A percentile compares a stretch with the other conserved stretches of the same genome.
These are phyloP conservation scores for Aschersonia sp. DNA, from an alignment of 2,329 filamentous ascomycete species.

Conservation along the genomic window DNA sequence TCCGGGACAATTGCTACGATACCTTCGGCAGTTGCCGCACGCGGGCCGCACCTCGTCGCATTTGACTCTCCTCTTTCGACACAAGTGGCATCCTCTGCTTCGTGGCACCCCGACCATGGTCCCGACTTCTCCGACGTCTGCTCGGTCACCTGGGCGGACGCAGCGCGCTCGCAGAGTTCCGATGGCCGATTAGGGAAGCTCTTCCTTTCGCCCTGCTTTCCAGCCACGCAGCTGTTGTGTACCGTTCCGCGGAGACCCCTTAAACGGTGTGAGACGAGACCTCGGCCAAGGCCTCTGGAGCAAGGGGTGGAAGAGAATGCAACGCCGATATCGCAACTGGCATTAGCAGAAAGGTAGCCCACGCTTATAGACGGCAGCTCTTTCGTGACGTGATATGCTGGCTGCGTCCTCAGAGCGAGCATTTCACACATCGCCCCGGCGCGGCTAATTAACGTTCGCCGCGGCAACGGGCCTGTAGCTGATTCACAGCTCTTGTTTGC, in stretches of 20 bases:
- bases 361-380: background rate
- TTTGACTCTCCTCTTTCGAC: conserved; percentile 21
- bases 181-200: no score
- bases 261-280: background rate
- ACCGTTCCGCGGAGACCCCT: background rate
- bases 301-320: background rate
- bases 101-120: no score
- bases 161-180: no score
- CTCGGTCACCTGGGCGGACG: no score
- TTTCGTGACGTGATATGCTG: background rate
- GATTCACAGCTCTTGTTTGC: no score
- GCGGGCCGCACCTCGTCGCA: conserved; percentile 29
- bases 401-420: no score
- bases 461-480: no score
- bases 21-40: conserved; percentile 23
- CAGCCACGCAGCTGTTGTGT: conserved; percentile 16
- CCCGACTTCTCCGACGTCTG: no score
- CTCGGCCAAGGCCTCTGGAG: background rate
- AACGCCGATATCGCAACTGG: background rate
- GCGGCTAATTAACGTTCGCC: no score
- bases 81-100: no score
- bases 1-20: conserved; percentile 23
- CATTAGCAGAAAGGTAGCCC: background rate
- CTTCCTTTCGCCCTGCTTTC: conserved; percentile 10
- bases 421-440: no score